Conservation (phyloP, 441 rosid genomes). For the Erysimum cheiri region DNA sequence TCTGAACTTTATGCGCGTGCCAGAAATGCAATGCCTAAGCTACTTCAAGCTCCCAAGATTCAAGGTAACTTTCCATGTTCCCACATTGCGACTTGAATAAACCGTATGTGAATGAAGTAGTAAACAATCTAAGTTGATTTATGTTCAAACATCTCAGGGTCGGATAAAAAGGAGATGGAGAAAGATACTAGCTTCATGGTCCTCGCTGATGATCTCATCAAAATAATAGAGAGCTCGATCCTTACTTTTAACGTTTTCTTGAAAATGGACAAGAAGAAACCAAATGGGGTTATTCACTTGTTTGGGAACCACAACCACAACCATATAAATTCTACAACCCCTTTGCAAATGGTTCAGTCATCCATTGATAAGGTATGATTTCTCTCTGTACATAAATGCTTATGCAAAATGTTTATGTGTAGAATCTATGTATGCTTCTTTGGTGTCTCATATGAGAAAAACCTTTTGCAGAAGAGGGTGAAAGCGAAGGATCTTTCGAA, state of each 20-base stretch:
- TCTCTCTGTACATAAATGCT: neutral
- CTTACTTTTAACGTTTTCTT: constrained; percentile 71
- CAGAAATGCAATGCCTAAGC: constrained; percentile 74
- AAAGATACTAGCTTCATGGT: constrained; percentile 62
- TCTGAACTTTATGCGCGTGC: constrained; percentile 77
- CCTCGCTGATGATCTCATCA: constrained; percentile 69
- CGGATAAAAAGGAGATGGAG: constrained; percentile 61
- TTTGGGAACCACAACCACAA: constrained; percentile 66
- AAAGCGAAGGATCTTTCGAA: constrained; percentile 75
- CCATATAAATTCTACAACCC: constrained; percentile 59
- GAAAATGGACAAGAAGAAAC: constrained; percentile 81
- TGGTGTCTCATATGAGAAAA: constrained; percentile 27
- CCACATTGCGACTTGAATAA: constrained; percentile 3
- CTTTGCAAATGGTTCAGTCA: constrained; percentile 79
- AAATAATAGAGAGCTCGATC: constrained; percentile 69
- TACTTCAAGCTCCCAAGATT: constrained; percentile 89
- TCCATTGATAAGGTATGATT: constrained; percentile 69
- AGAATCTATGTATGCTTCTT: constrained; percentile 22
- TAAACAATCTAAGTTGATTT: constrained; percentile 33
- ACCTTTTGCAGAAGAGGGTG: constrained; percentile 62
- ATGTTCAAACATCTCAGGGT: constrained; percentile 52
- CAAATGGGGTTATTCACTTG: constrained; percentile 57
- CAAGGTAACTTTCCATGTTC: constrained; percentile 55
- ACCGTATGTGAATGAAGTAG: constrained; percentile 19
- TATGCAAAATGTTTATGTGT: neutral